Conservation (phyloP, 2,329 filamentous ascomycete genomes). For the Massarina eburnea region DNA sequence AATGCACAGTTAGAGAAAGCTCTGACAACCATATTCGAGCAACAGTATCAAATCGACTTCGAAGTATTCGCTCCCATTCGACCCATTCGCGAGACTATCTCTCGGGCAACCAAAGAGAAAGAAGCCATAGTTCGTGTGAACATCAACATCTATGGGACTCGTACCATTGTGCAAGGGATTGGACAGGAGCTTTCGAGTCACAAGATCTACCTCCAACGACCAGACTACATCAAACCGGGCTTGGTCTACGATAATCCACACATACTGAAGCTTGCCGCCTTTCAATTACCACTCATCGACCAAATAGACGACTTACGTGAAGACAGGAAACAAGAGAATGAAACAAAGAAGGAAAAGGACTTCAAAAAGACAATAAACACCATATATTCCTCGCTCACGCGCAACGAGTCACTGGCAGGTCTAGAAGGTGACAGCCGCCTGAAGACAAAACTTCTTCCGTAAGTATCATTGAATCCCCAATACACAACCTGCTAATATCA, state of each 20-base stretch:
- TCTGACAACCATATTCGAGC: constrained; percentile 15
- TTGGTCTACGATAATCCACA: constrained; percentile 30
- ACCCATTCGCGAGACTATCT: constrained; percentile 25
- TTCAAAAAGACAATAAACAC: constrained; percentile 18
- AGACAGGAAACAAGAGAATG: constrained; percentile 4
- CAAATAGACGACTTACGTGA: neutral
- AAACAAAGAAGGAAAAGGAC: constrained; percentile 5
- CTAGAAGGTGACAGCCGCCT: constrained; percentile 26
- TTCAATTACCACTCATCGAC: constrained; percentile 3
- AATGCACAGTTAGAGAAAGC: constrained; percentile 24
- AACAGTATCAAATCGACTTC: constrained; percentile 16
- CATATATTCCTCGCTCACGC: constrained; percentile 26
- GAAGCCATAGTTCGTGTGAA: constrained; percentile 29
- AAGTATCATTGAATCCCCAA: neutral
- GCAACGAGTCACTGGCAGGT: constrained; percentile 14
- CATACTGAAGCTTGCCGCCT: constrained; percentile 17
- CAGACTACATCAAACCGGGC: constrained; percentile 17
- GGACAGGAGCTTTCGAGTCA: constrained; percentile 20
- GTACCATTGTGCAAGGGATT: constrained; percentile 6
- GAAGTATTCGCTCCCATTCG: constrained; percentile 25
- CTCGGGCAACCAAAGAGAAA: constrained; percentile 20
- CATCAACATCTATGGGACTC: constrained; percentile 27
- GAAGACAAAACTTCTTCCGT: constrained; percentile 18
- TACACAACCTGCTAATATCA: no score
- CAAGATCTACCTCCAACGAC: constrained; percentile 29